Percentiles rank a stretch among this genome's conserved stretches.
Conservation (phyloP, 495 filamentous ascomycete species). For the Cercophora newfieldiana region DNA sequence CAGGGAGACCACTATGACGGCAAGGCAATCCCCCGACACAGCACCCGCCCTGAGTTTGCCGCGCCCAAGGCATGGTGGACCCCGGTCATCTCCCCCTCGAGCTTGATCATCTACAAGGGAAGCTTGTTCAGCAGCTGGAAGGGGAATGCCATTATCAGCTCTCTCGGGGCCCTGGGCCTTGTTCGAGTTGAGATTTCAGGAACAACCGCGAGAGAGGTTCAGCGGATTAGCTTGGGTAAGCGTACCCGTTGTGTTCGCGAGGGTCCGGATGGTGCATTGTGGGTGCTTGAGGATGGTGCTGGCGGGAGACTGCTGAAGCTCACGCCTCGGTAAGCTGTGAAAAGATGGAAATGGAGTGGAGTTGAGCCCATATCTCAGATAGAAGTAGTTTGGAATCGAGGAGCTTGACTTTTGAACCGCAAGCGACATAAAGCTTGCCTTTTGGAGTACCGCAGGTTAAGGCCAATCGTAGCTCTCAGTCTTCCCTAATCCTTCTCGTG, state of each 20-base stretch:
- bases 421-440: no score
- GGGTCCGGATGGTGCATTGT: constrained; percentile 36
- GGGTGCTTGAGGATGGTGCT: constrained; percentile 39
- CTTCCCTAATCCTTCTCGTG: no score
- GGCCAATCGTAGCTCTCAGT: no score
- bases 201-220: constrained; percentile 37
- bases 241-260: constrained; percentile 38
- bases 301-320: constrained; percentile 38
- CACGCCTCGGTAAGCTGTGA: no score
- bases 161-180: constrained; percentile 32
- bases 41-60: constrained; percentile 36
- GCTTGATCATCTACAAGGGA: constrained; percentile 42
- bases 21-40: constrained; percentile 35
- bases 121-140: constrained; percentile 37
- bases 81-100: constrained; percentile 39
- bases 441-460: no score
- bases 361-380: no score
- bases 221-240: constrained; percentile 36
- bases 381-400: no score
- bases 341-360: no score
- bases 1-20: constrained; percentile 40
- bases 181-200: constrained; percentile 37
- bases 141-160: constrained; percentile 39
- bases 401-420: no score
- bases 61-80: constrained; percentile 41